Base-by-base conservation (phyloP, 2,329 filamentous ascomycete species). In the Fusarium siculi region DNA sequence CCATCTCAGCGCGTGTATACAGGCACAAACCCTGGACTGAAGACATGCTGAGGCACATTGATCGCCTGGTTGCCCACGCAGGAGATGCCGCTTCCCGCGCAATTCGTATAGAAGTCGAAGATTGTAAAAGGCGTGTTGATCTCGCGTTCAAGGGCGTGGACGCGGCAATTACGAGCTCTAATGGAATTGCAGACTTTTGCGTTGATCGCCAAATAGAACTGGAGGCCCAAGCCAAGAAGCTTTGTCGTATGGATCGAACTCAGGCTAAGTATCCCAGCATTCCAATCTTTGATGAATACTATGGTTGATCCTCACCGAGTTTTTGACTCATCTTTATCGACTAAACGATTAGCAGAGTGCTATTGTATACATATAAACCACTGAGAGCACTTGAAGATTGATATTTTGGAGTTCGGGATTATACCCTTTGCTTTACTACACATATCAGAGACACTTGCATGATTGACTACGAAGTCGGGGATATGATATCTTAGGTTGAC, bases 171-270 rank as follows among this genome's bases (percentile, higher is more conserved):
- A 36, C 16, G 5, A 52, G n/a, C 6, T 47, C 47, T n/a, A n/a
- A 59, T 9, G 30, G 10, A 5, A 55, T 63, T 6, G 43, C 50
- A 30, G 36, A 54, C 18, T 23, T 50, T 37, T 68, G 55, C 28
- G 11, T 19, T 12, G 63, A 56, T 10, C 55, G 49, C 15, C 60
- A 63, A 21, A 47, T 34, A 25, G 50, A 61, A 21, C 59, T 74
- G 21, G 64, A 57, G 6, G 39, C 55, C 2, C 63, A 72, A 46
- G 64, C 69, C 6, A 46, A 28, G 18, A 72, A 32, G 40, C 12
- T 68, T 40, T 34, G 46, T 23, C 65, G 67, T 16, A 44, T 68
- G 16, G 62, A 65, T 5, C 56, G 55, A 32, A 68, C 50, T 28
- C 58, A 56, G 28, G 39, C 47, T 19, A 69, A 50, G 50, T 23